Conservation (phyloP, 441 rosid species). For the Melastoma candidum region DNA sequence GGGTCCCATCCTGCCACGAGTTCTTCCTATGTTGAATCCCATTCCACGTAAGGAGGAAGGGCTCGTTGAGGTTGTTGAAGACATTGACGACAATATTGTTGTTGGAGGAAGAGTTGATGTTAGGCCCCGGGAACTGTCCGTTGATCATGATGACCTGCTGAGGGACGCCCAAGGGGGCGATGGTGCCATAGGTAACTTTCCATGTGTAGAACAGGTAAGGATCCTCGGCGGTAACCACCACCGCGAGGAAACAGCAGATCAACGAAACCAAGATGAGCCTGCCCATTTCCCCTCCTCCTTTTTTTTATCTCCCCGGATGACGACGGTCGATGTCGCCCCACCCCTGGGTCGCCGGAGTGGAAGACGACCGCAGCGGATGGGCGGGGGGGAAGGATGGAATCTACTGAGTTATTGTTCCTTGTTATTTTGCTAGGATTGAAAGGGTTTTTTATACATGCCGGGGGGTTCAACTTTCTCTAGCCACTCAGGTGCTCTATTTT, state of each 20-base stretch:
- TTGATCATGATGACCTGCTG: slow-evolving; percentile 11
- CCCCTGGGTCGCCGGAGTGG: too few species aligned
- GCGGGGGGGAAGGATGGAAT: too few species aligned
- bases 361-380: too few species aligned
- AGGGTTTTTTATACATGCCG: too few species aligned
- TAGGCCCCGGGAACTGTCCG: slow-evolving; percentile 9
- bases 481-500: too few species aligned
- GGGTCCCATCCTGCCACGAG: slow-evolving; percentile 13
- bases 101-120: slow-evolving; percentile 12
- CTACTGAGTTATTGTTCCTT: too few species aligned
- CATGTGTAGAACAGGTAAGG: slow-evolving; percentile 11
- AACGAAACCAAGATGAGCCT: too few species aligned
- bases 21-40: slow-evolving; percentile 13
- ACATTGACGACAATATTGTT: slow-evolving; percentile 9
- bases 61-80: slow-evolving; percentile 11
- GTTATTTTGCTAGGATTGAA: too few species aligned
- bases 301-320: too few species aligned
- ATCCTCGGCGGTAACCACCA: slow-evolving; percentile 2
- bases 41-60: slow-evolving; percentile 10
- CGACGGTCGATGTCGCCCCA: too few species aligned
- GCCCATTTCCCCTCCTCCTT: too few species aligned
- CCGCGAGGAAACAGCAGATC: neutral
- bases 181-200: slow-evolving; percentile 13
- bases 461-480: too few species aligned
- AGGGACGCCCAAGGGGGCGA: slow-evolving; percentile 11